Evolutionary conservation across 129 eudicot genomes (phyloP), one percentile per base, ranked within the genome.

Genomic region (Centella asiatica): DNA sequence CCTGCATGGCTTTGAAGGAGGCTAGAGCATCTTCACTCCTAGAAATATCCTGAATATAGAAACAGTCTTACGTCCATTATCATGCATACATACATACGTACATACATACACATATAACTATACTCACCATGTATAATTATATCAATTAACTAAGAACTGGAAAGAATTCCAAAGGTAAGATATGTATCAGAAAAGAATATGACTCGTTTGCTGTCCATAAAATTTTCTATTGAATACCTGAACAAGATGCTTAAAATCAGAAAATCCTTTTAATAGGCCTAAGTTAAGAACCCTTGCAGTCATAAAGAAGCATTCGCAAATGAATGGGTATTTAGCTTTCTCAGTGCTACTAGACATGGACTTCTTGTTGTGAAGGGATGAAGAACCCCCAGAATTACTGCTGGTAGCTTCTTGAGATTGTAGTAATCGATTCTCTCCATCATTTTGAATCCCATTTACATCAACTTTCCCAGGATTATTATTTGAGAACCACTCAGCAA

Each of bases 281-380:
- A 92, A 80, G 81, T 92, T 90, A 17, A 92, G 94, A 37, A 87
- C 94, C 72, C 98, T 77, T 44, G 98, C 95, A 54, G 98, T 92
- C 98, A 92, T 92, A 72, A 87, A 92, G 84, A 92, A 92, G 77
- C 98, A 92, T 82, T 92, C 98, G 72, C 95, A 84, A 28, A 92
- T 92, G 66, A 92, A 92, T n/a, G 94, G 71, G 72, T 79, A 92
- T 69, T 71, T 86, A 42, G 83, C 71, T 55, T 77, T 62, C 56
- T 66, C 85, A 25, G 48, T 67, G 66, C 70, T 64, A 62, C 50
- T 77, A 60, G 79, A 48, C 59, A 47, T 58, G n/a, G 80, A 47
- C 13, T 44, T 72, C 39, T 67, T 65, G 65, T 50, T 57, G 26
- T 64, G 80, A 27, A 65, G 78, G 49, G 71, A 60, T 39, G 80